phyloP scores from a whole-genome alignment of 2,329 filamentous ascomycete species.

The Akanthomyces dipterigenus region DNA sequence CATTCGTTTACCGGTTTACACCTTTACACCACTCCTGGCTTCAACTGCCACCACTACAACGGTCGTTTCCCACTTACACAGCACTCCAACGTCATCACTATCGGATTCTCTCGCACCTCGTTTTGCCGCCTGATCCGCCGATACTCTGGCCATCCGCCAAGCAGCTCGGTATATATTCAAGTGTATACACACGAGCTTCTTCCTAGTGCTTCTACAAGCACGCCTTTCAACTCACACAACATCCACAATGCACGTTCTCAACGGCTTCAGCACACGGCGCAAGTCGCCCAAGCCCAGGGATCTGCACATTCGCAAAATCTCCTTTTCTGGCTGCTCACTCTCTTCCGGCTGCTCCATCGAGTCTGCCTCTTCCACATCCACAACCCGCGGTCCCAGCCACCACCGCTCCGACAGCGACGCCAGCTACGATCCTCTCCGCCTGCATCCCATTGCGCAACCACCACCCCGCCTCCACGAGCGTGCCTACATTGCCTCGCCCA shows the following conservation, averaged over 20 bases:
- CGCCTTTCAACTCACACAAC: background rate
- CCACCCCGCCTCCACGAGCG: conserved; percentile 31
- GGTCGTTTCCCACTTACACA: background rate
- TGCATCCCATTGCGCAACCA: conserved; percentile 29
- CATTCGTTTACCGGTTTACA: background rate
- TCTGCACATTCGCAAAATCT: conserved; percentile 35
- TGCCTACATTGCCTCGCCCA: conserved; percentile 23
- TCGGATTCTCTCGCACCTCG: background rate
- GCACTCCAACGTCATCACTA: background rate
- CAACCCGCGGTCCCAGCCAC: conserved; percentile 17
- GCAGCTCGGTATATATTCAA: conserved; percentile 7
- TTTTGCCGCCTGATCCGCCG: background rate
- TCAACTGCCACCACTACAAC: background rate
- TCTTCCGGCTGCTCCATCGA: conserved; percentile 30
- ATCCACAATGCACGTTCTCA: conserved; percentile 30
- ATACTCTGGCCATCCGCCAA: background rate
- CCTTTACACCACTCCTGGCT: background rate
- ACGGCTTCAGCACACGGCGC: conserved; percentile 30
- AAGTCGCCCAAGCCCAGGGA: conserved; percentile 29
- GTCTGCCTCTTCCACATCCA: conserved; percentile 24
- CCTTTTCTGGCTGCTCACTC: conserved; percentile 33
- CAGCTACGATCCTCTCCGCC: conserved; percentile 27
- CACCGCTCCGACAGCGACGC: conserved; percentile 19
- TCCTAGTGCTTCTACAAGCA: background rate
- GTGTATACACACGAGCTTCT: conserved; percentile 9